phyloP scores from a whole-genome alignment of 306 rosid species.

The Urtica urens region DNA sequence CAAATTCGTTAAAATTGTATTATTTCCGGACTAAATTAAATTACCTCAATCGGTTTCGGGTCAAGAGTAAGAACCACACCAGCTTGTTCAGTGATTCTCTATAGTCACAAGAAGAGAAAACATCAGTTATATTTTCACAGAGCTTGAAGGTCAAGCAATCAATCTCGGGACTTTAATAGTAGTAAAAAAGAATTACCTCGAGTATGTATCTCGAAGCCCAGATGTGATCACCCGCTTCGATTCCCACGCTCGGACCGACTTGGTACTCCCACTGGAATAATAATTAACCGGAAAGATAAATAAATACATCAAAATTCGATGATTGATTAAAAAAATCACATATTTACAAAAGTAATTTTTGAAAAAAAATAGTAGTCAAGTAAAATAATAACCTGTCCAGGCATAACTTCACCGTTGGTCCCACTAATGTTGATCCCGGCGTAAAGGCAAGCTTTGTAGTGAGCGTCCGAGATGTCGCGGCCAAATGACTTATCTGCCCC shows the following conservation, averaged over 20 bases:
- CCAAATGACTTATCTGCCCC: conserved; percentile 99
- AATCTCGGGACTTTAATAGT: neutral
- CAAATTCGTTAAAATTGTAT: no score
- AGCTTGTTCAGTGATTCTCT: conserved; percentile 99
- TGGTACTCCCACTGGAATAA: conserved; percentile 91
- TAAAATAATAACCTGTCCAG: conserved; percentile 75
- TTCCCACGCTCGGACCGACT: conserved; percentile 99
- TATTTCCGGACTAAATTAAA: no score
- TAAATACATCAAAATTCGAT: no score
- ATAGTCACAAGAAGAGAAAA: conserved; percentile 21
- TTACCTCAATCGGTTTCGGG: conserved; percentile 96
- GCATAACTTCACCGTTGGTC: conserved; percentile 99
- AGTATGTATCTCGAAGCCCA: conserved; percentile 91
- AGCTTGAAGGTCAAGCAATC: no score
- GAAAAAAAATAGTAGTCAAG: conserved; percentile 8
- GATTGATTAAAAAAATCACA: no score
- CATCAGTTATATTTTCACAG: neutral
- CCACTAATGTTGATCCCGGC: conserved; percentile 97
- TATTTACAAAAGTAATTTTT: no score
- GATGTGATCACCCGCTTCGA: conserved; percentile 87
- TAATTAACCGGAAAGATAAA: neutral
- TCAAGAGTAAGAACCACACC: conserved; percentile 93
- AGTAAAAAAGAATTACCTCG: conserved; percentile 53
- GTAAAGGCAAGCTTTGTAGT: conserved; percentile 95
- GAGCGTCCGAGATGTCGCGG: conserved; percentile 98